Evolutionary conservation across 805 yeast genomes (phyloP), one percentile per base, ranked within the genome.

Genomic region (Blastobotrys parvus): DNA sequence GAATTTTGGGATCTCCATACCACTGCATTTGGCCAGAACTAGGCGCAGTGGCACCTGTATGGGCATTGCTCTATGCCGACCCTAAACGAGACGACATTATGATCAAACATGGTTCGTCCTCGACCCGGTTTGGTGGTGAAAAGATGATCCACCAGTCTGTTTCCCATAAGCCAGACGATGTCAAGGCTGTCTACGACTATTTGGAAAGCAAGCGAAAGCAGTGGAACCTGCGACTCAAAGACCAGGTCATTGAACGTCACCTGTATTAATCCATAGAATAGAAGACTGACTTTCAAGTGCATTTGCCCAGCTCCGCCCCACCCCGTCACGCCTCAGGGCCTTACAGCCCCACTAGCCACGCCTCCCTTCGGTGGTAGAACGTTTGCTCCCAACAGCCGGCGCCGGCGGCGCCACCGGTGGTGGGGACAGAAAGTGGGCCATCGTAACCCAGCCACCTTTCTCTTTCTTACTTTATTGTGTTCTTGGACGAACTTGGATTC

Each of bases 21-120:
- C 95, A 90, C 60, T 85, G 83, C 54, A 83, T 92, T 35, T 73
- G 80, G 23, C 95, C 97, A 1, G 86, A 88, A 62, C 78, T 70
- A 10, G 97, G 94, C 11, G 95, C 97, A 6, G 82, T 83, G 58
- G 86, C 97, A 1, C 86, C 92, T 1, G 70, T 86, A 2, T 79
- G 74, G 62, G 83, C 80, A 5, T 79, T 84, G 1, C 56, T 70
- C 4, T 47, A 69, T 30, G 77, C 80, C 0, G 71, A 74, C 43
- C 72, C 82, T 2, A 68, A 67, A 27, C 63, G 62, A 15, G 52
- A 58, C 31, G 59, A 58, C n/a, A 79, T 77, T 55, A 66, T 67
- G 17, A 65, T 78, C 41, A 78, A 78, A 53, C 76, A 73, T 46
- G 95, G 95, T 3, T 84, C 95, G 6, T 85, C 88, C 0, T 71